Base-by-base conservation (phyloP, 352 stramenopile genomes). In the Phytophthora idaei region DNA sequence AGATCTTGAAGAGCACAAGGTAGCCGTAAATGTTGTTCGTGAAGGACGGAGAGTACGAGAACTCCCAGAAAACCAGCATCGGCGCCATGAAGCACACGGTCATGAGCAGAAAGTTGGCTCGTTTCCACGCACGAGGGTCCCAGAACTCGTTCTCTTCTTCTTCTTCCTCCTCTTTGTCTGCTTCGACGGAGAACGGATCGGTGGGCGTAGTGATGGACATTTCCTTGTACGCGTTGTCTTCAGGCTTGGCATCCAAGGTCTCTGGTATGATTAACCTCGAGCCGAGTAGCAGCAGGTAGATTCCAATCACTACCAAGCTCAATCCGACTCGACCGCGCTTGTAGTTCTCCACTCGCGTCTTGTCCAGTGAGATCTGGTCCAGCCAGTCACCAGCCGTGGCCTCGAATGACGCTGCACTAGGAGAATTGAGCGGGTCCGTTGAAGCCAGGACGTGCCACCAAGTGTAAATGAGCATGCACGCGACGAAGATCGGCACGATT, bases 41-140 rank as follows among this genome's bases (percentile, higher is more conserved):
- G 61, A 99, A 99, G 17, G 73, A 65, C 15, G 85, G 61, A 27
- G 94, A 99, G 81, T 99, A 99, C 8, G 92, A 98, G 64, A 99
- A 98, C 71, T 99, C 97, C 81, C 93, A 98, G n/a, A 98, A 78
- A 41, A 96, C 77, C n/a, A 99, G 77, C 53, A 99, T 76, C 14
- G 89, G 60, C 31, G 77, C 75, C 78, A 98, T 87, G 60, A 98
- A 87, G 15, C 64, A 76, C n/a, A 98, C 59, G 1, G 87, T 90
- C 9, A 81, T 78, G 31, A 97, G 80, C 36, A 98, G 54, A n/a
- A 98, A 86, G 59, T 98, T 97, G 36, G 82, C 81, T 21, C 93
- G 81, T 68, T 98, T 99, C 90, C 96, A 98, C 11, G 74, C 58
- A 7, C 88, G 73, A 4, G 90, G 89, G 49, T 88, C 77, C 85